Evolutionary conservation across 2,329 filamentous ascomycete genomes (phyloP), one percentile per base, ranked within the genome.

Genomic region (Ophiocordyceps robertsii): DNA sequence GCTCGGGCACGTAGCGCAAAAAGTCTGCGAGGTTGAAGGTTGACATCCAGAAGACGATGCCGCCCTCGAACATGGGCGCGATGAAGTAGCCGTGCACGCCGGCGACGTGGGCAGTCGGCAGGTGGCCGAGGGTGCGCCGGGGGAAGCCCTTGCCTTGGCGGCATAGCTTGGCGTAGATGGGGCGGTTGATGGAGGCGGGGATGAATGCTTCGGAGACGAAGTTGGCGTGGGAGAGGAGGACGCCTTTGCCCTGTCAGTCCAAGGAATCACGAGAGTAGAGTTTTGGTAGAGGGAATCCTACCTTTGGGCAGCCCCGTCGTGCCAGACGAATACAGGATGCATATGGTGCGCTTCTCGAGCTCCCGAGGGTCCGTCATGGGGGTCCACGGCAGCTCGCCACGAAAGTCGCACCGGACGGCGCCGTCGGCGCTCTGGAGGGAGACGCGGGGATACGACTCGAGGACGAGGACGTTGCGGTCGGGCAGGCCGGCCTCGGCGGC

Each of bases 21-120:
- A 82, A 79, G 32, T 68, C 60, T 2, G 56, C 53, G 45, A 77
- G 75, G 46, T 75, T 67, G 53, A 81, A 82, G 35, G 63, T 65
- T 4, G 67, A 61, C 77, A 82, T 80, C 77, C 77, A 81, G 62
- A 75, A 80, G 3, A 73, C 64, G 1, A 62, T 56, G 3, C 66
- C 66, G 29, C 65, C 70, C 32, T 64, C 55, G 44, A 66, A 69
- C 10, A 58, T 53, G 1, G 55, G 51, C 36, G 62, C 61, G 38
- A 68, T 49, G 12, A 71, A 57, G 46, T 69, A 69, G n/a, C 59
- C 56, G 42, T 64, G 61, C 2, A 69, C 47, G 4, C 67, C 68
- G 4, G 68, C 67, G 27, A 71, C 65, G 50, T 72, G 68, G 1
- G 66, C 65, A 1, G 63, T 57, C 0, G 68, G 68, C 0, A 71